Evolutionary conservation across 106 monocot species (phyloP).

Genomic region (Amphibolis antarctica): DNA sequence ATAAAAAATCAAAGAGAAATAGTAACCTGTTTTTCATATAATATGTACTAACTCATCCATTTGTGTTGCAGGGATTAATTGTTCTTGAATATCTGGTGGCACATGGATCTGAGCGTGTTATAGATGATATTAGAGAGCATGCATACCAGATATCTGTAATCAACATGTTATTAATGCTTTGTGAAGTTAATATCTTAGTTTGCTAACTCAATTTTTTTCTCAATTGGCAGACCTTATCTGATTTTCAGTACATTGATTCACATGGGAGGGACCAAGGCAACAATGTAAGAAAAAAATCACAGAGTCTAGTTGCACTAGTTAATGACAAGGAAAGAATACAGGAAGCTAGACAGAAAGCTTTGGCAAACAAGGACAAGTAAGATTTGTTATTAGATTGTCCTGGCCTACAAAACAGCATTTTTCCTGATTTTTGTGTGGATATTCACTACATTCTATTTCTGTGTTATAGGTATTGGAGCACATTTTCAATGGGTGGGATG

Average conservation of each 20-base stretch:
- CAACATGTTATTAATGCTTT: neutral
- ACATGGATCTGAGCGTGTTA: constrained; percentile 83
- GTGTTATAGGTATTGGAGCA: constrained; percentile 32
- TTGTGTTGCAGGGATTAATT: constrained; percentile 44
- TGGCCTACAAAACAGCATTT: neutral
- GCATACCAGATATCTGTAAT: constrained; percentile 86
- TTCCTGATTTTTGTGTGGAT: no score
- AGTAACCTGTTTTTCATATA: no score
- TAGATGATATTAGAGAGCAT: constrained; percentile 86
- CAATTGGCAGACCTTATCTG: constrained; percentile 54
- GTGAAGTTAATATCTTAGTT: neutral
- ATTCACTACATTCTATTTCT: neutral
- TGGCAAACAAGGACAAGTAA: constrained; percentile 69
- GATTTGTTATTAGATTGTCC: constrained; percentile 4
- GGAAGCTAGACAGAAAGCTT: constrained; percentile 74
- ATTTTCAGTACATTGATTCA: constrained; percentile 92
- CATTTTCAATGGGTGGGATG: constrained; percentile 37
- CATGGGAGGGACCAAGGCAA: constrained; percentile 79
- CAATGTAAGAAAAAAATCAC: constrained; percentile 87
- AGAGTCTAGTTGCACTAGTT: constrained; percentile 63
- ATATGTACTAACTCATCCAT: neutral
- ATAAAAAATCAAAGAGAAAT: no score
- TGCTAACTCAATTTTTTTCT: neutral
- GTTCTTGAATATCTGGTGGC: constrained; percentile 82
- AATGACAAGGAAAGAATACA: constrained; percentile 91